Base-by-base conservation (phyloP, 2,329 filamentous ascomycete genomes). In the Apiospora rasikravindrae region DNA sequence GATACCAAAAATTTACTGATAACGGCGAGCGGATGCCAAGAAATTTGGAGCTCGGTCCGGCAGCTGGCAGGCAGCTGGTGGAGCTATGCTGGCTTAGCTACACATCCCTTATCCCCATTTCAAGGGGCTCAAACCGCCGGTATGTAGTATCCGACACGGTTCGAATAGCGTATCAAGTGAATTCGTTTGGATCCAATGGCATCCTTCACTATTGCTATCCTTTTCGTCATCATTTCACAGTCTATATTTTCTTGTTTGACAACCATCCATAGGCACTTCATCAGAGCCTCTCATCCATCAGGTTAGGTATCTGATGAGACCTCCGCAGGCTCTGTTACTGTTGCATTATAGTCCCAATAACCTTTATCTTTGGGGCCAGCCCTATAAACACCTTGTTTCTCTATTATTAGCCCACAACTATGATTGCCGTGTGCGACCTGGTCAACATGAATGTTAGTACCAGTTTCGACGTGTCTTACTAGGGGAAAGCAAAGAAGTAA, bases 1-100 rank as follows among this genome's bases (percentile, higher is more conserved):
- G 57, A 64, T 64, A 64, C 57, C 57, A 64, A 64, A 64, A 64
- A 64, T 64, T 64, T 40, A 64, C 57, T 64, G 57, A 64, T 64
- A 64, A 64, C 57, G 33, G 33, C 10, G 13, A 64, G 33, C 57
- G 29, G 40, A 64, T 64, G 57, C 29, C 57, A 40, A 61, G 53
- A 61, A 19, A 29, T 33, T 33, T n/a, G 26, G 29, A 16, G 10
- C 14, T 45, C 19, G 3, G 14, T 1, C 14, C 1, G 2, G 19
- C 44, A 45, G 19, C 10, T 51, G 49, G 49, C n/a, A 5, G 11
- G 4, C 53, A 61, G 26, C 16, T 61, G 53, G 26, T 11, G 29
- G 53, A 57, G 29, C 53, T 61, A 6, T 22, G 6, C 13, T 2
- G 14, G 16, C n/a, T 10, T 61, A n/a, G n/a, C 4, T 29, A 1